phyloP scores from a whole-genome alignment of 2,329 filamentous ascomycete genomes.

The Claviceps sp. region DNA sequence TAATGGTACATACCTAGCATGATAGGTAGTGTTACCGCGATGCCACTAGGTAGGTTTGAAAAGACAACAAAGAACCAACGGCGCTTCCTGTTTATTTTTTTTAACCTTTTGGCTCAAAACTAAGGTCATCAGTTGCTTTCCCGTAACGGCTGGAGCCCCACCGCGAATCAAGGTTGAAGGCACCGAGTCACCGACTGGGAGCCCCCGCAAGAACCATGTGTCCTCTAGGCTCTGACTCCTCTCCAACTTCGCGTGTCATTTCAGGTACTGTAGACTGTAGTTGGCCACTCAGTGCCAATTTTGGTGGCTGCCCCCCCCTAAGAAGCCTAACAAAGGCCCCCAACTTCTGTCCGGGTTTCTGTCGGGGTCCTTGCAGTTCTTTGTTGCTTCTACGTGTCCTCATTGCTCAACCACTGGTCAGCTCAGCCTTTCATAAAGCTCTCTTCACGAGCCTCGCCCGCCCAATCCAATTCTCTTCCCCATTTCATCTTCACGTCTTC shows the following conservation, averaged over 20 bases:
- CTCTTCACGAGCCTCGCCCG: conserved; percentile 5
- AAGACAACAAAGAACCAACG: too few species aligned
- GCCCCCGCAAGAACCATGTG: background rate
- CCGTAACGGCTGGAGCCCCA: background rate
- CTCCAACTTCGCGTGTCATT: background rate
- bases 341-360: background rate
- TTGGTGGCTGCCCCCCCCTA: background rate
- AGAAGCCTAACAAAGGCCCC: too few species aligned
- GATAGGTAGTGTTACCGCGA: too few species aligned
- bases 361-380: background rate
- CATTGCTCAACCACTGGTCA: conserved; percentile 7
- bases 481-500: conserved; percentile 7
- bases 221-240: background rate
- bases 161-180: background rate
- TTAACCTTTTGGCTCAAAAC: too few species aligned
- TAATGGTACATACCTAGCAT: too few species aligned
- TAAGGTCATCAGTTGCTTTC: too few species aligned
- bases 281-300: background rate
- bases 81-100: too few species aligned
- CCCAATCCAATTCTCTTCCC: conserved; percentile 11
- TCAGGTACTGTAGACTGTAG: background rate
- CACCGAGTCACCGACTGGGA: background rate
- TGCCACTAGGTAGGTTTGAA: too few species aligned
- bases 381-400: conserved; percentile 9
- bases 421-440: conserved; percentile 1